Evolutionary conservation across 768 basidiomycete genomes (phyloP).

Genomic region (Holtermannia corniformis): DNA sequence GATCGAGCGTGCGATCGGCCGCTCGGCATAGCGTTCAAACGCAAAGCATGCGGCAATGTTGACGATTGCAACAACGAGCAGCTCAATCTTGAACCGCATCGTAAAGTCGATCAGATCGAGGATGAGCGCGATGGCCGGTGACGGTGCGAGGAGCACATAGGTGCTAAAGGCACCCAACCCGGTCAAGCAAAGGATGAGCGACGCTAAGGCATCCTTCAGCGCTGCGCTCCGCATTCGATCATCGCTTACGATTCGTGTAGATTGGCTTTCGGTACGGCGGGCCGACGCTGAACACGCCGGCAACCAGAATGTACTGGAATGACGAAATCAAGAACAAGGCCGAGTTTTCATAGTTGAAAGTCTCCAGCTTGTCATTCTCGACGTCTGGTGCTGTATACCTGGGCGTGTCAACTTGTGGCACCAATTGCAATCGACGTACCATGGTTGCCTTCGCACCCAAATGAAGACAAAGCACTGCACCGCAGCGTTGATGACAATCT

Average conservation of each 20-base stretch:
- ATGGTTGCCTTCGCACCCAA: slow-evolving; percentile 74
- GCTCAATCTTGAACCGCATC: slow-evolving; percentile 54
- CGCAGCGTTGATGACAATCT: slow-evolving; percentile 72
- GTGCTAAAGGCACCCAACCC: slow-evolving; percentile 63
- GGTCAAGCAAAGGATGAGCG: slow-evolving; percentile 69
- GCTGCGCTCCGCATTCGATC: not conserved
- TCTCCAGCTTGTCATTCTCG: slow-evolving; percentile 62
- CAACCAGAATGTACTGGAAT: slow-evolving; percentile 96
- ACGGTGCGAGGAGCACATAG: slow-evolving; percentile 65
- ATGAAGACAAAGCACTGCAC: slow-evolving; percentile 80
- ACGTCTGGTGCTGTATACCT: slow-evolving; percentile 71
- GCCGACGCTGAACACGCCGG: slow-evolving; percentile 94
- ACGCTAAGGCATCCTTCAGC: slow-evolving; percentile 45
- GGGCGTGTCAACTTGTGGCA: not conserved
- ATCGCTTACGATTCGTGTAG: slow-evolving; percentile 89
- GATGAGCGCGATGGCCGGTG: slow-evolving; percentile 50
- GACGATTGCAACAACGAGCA: slow-evolving; percentile 57
- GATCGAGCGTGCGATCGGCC: slow-evolving; percentile 34
- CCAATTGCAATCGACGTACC: slow-evolving; percentile 48
- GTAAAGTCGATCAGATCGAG: slow-evolving; percentile 73
- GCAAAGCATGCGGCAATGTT: slow-evolving; percentile 64
- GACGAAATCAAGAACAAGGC: slow-evolving; percentile 86
- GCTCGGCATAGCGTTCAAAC: slow-evolving; percentile 53
- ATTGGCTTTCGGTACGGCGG: slow-evolving; percentile 92
- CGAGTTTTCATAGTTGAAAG: slow-evolving; percentile 85